phyloP scores from a whole-genome alignment of 768 basidiomycete species.

The Suillus clintonianus region DNA sequence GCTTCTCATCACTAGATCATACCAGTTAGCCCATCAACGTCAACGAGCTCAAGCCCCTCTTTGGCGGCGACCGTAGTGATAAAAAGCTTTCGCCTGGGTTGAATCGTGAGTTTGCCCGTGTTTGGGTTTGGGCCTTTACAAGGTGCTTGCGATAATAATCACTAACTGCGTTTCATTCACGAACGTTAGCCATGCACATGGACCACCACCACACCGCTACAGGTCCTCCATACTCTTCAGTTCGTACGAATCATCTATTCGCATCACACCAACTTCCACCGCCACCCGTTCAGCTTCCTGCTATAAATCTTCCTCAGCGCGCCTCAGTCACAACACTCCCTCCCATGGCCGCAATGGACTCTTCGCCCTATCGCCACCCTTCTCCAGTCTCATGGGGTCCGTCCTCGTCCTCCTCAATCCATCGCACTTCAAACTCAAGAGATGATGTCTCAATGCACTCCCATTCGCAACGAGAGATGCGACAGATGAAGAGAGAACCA shows the following conservation, averaged over 20 bases:
- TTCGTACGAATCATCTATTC: not conserved
- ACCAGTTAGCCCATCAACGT: too few relatives aligned
- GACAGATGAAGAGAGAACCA: conserved; percentile 32
- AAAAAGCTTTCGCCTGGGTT: not conserved
- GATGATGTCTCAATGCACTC: conserved; percentile 39
- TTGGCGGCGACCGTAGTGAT: too few relatives aligned
- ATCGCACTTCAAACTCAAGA: conserved; percentile 42
- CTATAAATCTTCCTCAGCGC: conserved; percentile 5
- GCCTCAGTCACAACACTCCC: conserved; percentile 7
- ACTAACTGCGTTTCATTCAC: not conserved
- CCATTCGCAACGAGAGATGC: conserved; percentile 19
- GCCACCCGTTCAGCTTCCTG: conserved; percentile 11
- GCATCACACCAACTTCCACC: not conserved
- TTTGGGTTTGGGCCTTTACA: conserved; percentile 19
- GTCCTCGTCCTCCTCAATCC: conserved; percentile 18
- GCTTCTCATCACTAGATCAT: too few relatives aligned
- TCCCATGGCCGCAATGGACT: conserved; percentile 29
- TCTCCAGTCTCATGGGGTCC: conserved; percentile 23
- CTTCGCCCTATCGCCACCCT: conserved; percentile 28
- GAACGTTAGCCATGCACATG: conserved; percentile 2
- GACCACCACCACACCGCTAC: conserved; percentile 1
- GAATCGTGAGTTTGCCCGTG: conserved; percentile 23
- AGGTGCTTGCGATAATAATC: conserved; percentile 22
- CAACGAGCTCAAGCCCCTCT: too few relatives aligned
- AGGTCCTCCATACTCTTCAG: conserved; percentile 1